Evolutionary conservation across 192 early-diverging fungal species (phyloP).

Genomic region (Rhizophagus prolifer): DNA sequence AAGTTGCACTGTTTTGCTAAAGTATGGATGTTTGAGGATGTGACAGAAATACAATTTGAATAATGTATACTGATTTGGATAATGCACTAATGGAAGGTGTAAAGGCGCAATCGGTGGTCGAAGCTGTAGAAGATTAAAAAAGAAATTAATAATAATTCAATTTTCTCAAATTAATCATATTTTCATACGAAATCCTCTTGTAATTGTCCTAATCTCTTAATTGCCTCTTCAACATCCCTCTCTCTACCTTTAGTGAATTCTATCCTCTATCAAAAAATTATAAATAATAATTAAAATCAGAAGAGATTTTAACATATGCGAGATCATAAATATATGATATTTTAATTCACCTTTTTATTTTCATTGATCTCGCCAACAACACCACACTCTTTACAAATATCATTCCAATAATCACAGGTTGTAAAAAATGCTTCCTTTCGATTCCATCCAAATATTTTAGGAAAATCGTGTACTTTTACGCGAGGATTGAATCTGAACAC

Average conservation of each 20-base stretch:
- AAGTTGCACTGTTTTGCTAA: background rate
- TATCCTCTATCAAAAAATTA: constrained; percentile 3
- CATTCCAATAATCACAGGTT: constrained; percentile 14
- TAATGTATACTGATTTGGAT: constrained; percentile 6
- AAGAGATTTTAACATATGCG: background rate
- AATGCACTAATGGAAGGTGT: constrained; percentile 28
- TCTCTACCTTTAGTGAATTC: background rate
- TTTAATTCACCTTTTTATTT: background rate
- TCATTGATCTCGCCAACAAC: background rate
- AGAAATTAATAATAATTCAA: background rate
- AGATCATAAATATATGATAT: background rate
- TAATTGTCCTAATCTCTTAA: constrained; percentile 13
- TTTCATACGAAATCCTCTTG: constrained; percentile 18
- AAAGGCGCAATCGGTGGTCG: background rate
- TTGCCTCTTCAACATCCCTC: constrained; percentile 6
- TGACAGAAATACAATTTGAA: constrained; percentile 22
- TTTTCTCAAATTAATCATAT: too few relatives aligned
- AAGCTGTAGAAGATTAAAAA: constrained; percentile 2
- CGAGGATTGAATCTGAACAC: background rate
- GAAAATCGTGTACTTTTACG: background rate
- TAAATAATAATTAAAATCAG: background rate
- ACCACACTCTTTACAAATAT: constrained; percentile 12
- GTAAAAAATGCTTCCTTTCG: background rate
- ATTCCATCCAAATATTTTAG: background rate
- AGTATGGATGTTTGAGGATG: constrained; percentile 1